phyloP scores from a whole-genome alignment of 306 rosid species.

The Trichosanthes truncata region DNA sequence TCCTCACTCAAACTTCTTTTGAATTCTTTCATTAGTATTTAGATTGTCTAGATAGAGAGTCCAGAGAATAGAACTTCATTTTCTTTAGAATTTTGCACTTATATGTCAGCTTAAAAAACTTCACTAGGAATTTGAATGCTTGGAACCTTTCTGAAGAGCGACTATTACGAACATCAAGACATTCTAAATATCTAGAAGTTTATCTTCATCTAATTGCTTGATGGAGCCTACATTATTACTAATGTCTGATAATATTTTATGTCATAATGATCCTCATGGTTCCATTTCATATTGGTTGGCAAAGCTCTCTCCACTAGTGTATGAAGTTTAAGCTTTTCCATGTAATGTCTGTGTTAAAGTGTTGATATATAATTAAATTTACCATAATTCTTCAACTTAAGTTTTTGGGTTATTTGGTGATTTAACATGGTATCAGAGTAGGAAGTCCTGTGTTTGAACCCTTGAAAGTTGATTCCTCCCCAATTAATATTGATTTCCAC shows the following conservation, averaged over 20 bases:
- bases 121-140: not conserved
- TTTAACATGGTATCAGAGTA: too few relatives aligned
- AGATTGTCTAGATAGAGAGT: not conserved
- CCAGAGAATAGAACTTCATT: not conserved
- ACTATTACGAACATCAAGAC: not conserved
- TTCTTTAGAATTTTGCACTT: not conserved
- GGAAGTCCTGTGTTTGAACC: too few relatives aligned
- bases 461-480: too few relatives aligned
- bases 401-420: too few relatives aligned
- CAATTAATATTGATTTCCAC: too few relatives aligned
- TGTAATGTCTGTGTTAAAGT: conserved; percentile 1
- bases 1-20: not conserved
- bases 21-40: not conserved
- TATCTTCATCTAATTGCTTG: not conserved
- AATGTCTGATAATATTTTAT: not conserved
- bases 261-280: not conserved
- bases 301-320: not conserved
- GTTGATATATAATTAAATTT: too few relatives aligned
- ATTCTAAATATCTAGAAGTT: not conserved
- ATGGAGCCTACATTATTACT: not conserved
- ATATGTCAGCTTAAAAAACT: not conserved
- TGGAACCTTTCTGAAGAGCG: not conserved
- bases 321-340: not conserved
- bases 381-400: too few relatives aligned
- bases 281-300: not conserved